A percentile compares a stretch with the other conserved stretches of the same genome.
Evolutionary conservation across 805 yeast genomes (phyloP).

Genomic region (Candida alai): DNA sequence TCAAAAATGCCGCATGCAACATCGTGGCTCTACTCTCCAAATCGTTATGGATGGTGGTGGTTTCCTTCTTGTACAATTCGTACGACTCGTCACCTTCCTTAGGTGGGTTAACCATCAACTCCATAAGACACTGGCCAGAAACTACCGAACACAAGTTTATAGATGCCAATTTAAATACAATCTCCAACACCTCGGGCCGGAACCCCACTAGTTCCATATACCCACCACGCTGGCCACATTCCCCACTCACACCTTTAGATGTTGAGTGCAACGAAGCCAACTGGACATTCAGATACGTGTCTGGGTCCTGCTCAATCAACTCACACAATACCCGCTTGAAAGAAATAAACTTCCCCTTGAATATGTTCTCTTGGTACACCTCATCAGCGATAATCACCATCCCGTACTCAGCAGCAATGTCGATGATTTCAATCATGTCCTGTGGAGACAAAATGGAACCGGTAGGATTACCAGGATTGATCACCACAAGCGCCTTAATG

Average conservation of each 20-base stretch:
- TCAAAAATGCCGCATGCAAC: slow-evolving; percentile 65
- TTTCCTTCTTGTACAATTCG: slow-evolving; percentile 61
- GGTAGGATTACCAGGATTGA: slow-evolving; percentile 98
- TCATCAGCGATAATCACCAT: slow-evolving; percentile 93
- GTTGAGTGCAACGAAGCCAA: slow-evolving; percentile 95
- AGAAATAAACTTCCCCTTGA: slow-evolving; percentile 76
- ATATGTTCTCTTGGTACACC: slow-evolving; percentile 93
- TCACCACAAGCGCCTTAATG: slow-evolving; percentile 81
- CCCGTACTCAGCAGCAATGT: slow-evolving; percentile 80
- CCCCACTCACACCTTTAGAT: slow-evolving; percentile 96
- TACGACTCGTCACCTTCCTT: slow-evolving; percentile 69
- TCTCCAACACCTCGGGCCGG: slow-evolving; percentile 59
- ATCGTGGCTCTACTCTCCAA: slow-evolving; percentile 59
- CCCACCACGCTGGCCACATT: slow-evolving; percentile 99
- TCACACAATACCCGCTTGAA: slow-evolving; percentile 75
- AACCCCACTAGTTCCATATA: slow-evolving; percentile 93
- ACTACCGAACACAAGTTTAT: slow-evolving; percentile 93
- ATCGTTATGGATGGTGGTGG: slow-evolving; percentile 55
- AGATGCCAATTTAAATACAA: slow-evolving; percentile 81
- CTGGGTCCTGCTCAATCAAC: slow-evolving; percentile 51
- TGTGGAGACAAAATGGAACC: slow-evolving; percentile 72
- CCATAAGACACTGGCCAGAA: slow-evolving; percentile 90
- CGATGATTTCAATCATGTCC: slow-evolving; percentile 67
- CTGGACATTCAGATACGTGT: slow-evolving; percentile 67
- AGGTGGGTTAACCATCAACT: slow-evolving; percentile 93